Conservation (phyloP, 1,139 yeast species). For the Lodderomyces beijingensis region DNA sequence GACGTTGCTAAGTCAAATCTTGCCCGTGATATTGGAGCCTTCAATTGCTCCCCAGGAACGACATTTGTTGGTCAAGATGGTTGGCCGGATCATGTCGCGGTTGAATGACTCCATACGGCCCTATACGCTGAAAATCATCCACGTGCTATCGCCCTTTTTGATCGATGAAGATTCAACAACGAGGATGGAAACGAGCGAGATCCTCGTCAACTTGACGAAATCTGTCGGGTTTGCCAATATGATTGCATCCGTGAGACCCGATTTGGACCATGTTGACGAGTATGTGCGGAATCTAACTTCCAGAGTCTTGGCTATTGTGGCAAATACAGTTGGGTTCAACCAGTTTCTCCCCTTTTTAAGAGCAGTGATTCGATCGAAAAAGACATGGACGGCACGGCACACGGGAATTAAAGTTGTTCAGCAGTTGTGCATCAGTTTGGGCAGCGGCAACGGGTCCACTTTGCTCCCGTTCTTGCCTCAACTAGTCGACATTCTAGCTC, state of each 20-base stretch:
- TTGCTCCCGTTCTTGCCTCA: conserved; percentile 70
- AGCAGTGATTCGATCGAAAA: conserved; percentile 78
- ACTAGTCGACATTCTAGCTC: conserved; percentile 56
- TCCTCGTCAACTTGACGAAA: conserved; percentile 67
- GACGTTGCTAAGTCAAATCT: conserved; percentile 58
- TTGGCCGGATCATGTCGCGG: conserved; percentile 64
- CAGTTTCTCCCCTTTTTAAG: conserved; percentile 71
- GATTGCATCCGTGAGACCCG: conserved; percentile 74
- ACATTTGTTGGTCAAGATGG: conserved; percentile 71
- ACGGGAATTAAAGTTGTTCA: conserved; percentile 80
- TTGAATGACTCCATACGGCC: conserved; percentile 68
- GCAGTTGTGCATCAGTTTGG: conserved; percentile 66
- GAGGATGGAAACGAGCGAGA: conserved; percentile 75
- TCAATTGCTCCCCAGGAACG: conserved; percentile 78
- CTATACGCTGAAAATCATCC: conserved; percentile 65
- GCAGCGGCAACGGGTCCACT: conserved; percentile 53
- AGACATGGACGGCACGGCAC: conserved; percentile 82
- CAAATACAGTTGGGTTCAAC: conserved; percentile 73
- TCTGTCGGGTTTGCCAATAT: conserved; percentile 82
- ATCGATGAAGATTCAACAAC: conserved; percentile 75
- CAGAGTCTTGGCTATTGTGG: conserved; percentile 79
- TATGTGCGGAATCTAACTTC: conserved; percentile 75
- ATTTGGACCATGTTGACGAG: conserved; percentile 80
- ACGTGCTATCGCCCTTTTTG: conserved; percentile 74
- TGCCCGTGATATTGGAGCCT: conserved; percentile 74